A percentile compares a stretch with the other conserved stretches of the same genome.
Conservation (phyloP, 495 filamentous ascomycete species). For the Hypoxylon perforatum region DNA sequence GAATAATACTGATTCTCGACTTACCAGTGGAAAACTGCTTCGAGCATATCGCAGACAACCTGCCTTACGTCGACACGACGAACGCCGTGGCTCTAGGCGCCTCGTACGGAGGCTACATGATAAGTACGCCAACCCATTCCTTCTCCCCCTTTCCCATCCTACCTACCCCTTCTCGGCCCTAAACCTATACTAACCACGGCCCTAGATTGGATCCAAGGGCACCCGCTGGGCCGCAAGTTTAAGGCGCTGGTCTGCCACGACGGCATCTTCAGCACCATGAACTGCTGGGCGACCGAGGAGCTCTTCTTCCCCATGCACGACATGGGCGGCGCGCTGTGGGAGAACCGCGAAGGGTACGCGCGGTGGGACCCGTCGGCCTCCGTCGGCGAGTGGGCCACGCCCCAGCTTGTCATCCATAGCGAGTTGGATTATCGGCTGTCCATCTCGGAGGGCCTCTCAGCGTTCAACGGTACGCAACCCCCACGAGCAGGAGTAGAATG, state of each 20-base stretch:
- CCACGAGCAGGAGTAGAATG: background rate
- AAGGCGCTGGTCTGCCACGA: constrained; percentile 93
- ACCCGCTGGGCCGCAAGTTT: constrained; percentile 78
- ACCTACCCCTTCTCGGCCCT: no score
- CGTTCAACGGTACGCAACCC: constrained; percentile 76
- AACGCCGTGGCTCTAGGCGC: constrained; percentile 86
- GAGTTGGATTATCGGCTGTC: constrained; percentile 92
- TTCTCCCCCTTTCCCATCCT: background rate
- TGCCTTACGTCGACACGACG: constrained; percentile 78
- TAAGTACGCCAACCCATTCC: constrained; percentile 57
- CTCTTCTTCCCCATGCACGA: constrained; percentile 91
- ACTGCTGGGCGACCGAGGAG: constrained; percentile 82
- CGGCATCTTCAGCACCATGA: constrained; percentile 83
- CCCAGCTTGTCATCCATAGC: constrained; percentile 89
- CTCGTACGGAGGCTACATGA: constrained; percentile 89
- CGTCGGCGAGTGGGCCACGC: constrained; percentile 79
- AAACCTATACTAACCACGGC: constrained; percentile 20
- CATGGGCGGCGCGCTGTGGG: constrained; percentile 80
- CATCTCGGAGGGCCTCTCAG: constrained; percentile 82
- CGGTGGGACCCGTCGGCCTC: constrained; percentile 83
- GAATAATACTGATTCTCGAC: constrained; percentile 1
- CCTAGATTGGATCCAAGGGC: constrained; percentile 76
- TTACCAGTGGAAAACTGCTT: constrained; percentile 73
- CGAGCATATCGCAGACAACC: constrained; percentile 76
- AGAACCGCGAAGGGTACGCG: constrained; percentile 76